These are phyloP conservation scores for Eutrema heterophyllum DNA, from an alignment of 345 rosid genomes.

Conservation along the genomic window DNA sequence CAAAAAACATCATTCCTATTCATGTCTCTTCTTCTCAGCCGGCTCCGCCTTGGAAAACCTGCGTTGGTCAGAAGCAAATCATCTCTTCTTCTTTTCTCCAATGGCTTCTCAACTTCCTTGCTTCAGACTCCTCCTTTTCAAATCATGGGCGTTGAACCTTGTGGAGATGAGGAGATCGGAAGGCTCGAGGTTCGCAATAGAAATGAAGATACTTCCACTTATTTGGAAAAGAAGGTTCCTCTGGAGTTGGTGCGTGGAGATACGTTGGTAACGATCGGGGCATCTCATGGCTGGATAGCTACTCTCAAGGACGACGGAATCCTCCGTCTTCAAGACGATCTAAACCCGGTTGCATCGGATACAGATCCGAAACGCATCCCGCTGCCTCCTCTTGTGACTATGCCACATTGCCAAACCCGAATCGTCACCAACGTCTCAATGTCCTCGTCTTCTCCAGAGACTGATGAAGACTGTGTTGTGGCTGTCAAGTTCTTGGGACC, in stretches of 20 bases:
- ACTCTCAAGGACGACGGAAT: not conserved
- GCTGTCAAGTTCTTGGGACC: too few relatives aligned
- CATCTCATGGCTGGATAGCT: not conserved
- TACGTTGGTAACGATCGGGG: not conserved
- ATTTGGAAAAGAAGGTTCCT: not conserved
- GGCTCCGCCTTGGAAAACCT: not conserved
- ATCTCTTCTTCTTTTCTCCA: not conserved
- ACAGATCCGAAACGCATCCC: too few relatives aligned
- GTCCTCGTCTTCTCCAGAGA: too few relatives aligned
- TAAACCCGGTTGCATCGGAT: too few relatives aligned
- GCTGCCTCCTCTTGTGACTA: too few relatives aligned
- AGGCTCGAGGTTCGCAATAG: not conserved
- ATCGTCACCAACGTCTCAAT: too few relatives aligned
- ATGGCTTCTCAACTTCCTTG: not conserved
- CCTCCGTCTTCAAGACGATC: too few relatives aligned
- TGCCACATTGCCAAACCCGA: too few relatives aligned
- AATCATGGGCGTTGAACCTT: not conserved
- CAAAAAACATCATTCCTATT: too few relatives aligned
- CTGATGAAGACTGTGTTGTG: too few relatives aligned
- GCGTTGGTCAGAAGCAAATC: not conserved
- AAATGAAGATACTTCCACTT: not conserved
- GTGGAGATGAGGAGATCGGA: not conserved
- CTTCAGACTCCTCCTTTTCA: not conserved
- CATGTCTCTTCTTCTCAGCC: not conserved
- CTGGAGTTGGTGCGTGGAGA: not conserved